A percentile compares a stretch with the other conserved stretches of the same genome.
These are phyloP conservation scores for Prototheca wickerhamii DNA, from an alignment of 163 green algal species.

Conservation along the genomic window DNA sequence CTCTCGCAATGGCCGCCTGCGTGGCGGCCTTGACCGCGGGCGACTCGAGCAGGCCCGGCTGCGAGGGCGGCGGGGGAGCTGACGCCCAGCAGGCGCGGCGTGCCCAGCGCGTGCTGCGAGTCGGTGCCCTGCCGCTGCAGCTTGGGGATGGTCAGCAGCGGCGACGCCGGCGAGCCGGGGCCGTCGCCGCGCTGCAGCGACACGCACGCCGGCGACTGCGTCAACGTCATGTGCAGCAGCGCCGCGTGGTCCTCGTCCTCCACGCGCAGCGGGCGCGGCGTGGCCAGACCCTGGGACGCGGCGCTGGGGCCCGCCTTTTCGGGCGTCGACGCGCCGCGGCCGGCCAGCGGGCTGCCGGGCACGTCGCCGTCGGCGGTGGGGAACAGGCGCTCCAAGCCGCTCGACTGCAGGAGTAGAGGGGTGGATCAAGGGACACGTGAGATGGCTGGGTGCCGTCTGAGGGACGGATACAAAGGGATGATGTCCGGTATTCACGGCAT, in stretches of 20 bases:
- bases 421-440: too few relatives aligned
- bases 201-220: background rate
- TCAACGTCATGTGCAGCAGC: background rate
- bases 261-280: too few relatives aligned
- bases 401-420: too few relatives aligned
- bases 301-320: background rate
- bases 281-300: too few relatives aligned
- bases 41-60: conserved; percentile 9
- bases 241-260: background rate
- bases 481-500: too few relatives aligned
- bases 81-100: background rate
- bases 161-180: too few relatives aligned
- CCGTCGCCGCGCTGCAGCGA: background rate
- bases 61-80: too few relatives aligned
- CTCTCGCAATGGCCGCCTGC: conserved; percentile 18
- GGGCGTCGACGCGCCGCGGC: background rate
- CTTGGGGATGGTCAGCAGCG: background rate
- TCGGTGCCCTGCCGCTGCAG: background rate
- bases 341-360: too few relatives aligned
- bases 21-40: conserved; percentile 24
- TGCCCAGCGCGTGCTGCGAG: background rate
- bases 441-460: too few relatives aligned
- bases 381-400: too few relatives aligned
- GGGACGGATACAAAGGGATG: too few relatives aligned
- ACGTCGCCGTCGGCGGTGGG: too few relatives aligned